These are phyloP conservation scores for Exophiala alcalophila DNA, from an alignment of 2,329 filamentous ascomycete genomes.

Conservation along the genomic window DNA sequence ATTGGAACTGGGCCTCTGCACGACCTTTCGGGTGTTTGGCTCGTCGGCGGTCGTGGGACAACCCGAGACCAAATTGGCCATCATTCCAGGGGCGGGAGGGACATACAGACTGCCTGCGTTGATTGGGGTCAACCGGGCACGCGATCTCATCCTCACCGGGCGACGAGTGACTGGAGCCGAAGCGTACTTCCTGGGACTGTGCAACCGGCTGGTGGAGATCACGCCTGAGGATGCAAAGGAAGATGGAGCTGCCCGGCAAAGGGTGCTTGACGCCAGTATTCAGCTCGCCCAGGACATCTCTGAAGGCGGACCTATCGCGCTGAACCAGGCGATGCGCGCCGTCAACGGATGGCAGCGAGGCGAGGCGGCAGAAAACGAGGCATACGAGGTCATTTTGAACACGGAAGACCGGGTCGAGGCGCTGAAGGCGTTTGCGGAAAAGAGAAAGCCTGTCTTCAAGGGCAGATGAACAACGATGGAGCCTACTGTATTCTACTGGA, in stretches of 20 bases:
- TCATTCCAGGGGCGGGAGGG: constrained; percentile 91
- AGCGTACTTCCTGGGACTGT: constrained; percentile 87
- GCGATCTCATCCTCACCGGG: constrained; percentile 86
- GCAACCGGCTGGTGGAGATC: constrained; percentile 84
- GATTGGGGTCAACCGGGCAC: constrained; percentile 75
- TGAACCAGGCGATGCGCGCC: constrained; percentile 74
- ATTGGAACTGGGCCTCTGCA: constrained; percentile 85
- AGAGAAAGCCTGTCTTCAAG: constrained; percentile 67
- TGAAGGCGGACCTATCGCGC: constrained; percentile 80
- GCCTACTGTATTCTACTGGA: constrained; percentile 1
- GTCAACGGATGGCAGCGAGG: constrained; percentile 63
- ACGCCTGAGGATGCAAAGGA: constrained; percentile 53
- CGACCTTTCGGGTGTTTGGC: constrained; percentile 82
- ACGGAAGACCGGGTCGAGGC: constrained; percentile 89
- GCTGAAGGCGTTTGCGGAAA: constrained; percentile 76
- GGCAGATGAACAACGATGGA: constrained; percentile 33
- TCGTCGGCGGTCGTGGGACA: constrained; percentile 76
- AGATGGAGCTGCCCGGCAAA: constrained; percentile 59
- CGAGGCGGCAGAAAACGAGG: constrained; percentile 78
- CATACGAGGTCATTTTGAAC: constrained; percentile 77
- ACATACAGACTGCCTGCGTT: constrained; percentile 81
- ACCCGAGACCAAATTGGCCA: constrained; percentile 88
- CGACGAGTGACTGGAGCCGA: constrained; percentile 78
- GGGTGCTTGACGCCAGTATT: constrained; percentile 72
- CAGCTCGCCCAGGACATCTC: constrained; percentile 80